Evolutionary conservation across 345 rosid species (phyloP).

Genomic region (Citrus cavaleriei): DNA sequence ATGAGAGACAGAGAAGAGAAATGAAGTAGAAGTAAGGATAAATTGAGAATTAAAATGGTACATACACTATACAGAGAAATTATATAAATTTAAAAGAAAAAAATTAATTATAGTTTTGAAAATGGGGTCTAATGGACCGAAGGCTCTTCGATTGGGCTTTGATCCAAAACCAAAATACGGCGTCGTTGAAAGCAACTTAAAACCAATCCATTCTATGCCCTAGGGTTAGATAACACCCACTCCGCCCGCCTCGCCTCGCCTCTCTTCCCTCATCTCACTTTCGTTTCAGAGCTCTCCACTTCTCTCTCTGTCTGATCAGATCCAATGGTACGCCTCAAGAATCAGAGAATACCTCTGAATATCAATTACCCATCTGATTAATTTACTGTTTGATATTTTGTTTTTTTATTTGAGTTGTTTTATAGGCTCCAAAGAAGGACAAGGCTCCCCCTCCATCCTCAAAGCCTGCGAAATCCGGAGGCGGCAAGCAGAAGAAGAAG

Average conservation of each 20-base stretch:
- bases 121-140: not conserved
- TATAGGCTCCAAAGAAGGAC: slow-evolving; percentile 41
- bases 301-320: not conserved
- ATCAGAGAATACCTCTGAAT: too few relatives aligned
- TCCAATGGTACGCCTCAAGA: slow-evolving; percentile 7
- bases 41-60: too few relatives aligned
- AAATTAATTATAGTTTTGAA: too few relatives aligned
- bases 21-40: too few relatives aligned
- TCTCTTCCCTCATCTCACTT: not conserved
- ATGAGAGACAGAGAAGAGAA: too few relatives aligned
- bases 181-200: not conserved
- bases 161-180: not conserved
- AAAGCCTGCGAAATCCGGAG: slow-evolving; percentile 37
- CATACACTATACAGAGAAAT: too few relatives aligned
- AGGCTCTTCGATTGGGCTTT: not conserved
- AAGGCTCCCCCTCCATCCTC: slow-evolving; percentile 41
- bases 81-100: too few relatives aligned
- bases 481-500: slow-evolving; percentile 48
- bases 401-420: not conserved
- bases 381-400: not conserved
- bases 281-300: too few relatives aligned
- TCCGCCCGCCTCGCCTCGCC: too few relatives aligned
- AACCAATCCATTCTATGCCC: not conserved
- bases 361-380: not conserved
- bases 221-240: not conserved